Evolutionary conservation across 768 basidiomycete species (phyloP), one percentile per base, ranked within the genome.

Genomic region (Suillus alpinus): DNA sequence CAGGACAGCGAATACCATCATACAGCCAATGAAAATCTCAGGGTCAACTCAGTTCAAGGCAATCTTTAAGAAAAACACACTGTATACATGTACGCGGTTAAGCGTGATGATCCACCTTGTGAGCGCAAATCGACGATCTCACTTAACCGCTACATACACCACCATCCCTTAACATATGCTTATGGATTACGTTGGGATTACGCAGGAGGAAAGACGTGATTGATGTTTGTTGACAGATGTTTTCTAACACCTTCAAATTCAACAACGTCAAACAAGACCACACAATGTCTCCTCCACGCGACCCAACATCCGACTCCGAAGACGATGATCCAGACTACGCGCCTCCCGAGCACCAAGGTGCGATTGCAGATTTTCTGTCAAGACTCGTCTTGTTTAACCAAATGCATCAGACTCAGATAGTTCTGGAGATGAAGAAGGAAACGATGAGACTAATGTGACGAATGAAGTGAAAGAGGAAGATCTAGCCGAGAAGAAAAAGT

Each of bases 281-380:
- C 39, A 70, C 65, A 65, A 64, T 58, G 57, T 37, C 59, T 63
- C 53, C 57, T 63, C 60, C 40, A 9, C 47, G 50, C 37, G 66
- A 53, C 61, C 64, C 67, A 58, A 69, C 79, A 59, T 83, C 83
- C 3, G 88, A 88, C 66, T 86, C 85, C 26, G 88, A 88, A 66
- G 83, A 87, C 62, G 87, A 88, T 65, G 78, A 77, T n/a, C 18
- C 49, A 18, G 90, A 92, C 71, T 91, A 88, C 59, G 77, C 86
- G 18, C 90, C 88, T 20, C 76, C 78, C 23, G 74, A 67, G 29
- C 75, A 81, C n/a, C 74, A 74, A 63, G 77, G 75, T 82, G 62
- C 58, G 58, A 58, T 26, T 5, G 0, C 8, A 2, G 26, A 31
- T 6, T n/a, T 29, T 10, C 2, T 5, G 36, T 37, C 62, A 40